Percentiles rank a stretch among this genome's conserved stretches.
These are phyloP conservation scores for Cochlearia excelsa DNA, from an alignment of 345 rosid genomes.

Conservation along the genomic window DNA sequence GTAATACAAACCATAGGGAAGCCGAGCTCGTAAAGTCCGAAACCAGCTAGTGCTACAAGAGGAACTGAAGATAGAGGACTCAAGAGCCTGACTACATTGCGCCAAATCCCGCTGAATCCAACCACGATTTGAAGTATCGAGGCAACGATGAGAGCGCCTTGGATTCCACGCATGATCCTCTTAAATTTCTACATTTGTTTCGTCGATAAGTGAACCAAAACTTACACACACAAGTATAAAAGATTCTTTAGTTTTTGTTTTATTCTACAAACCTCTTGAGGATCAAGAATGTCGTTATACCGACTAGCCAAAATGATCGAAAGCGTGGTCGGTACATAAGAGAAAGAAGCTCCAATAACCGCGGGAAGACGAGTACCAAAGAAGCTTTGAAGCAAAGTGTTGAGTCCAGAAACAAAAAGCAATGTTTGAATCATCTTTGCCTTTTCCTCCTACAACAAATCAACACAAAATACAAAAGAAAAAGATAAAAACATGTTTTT, in stretches of 20 bases:
- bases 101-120: conserved; percentile 98
- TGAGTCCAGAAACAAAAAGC: conserved; percentile 87
- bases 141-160: conserved; percentile 90
- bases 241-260: background rate
- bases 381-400: conserved; percentile 68
- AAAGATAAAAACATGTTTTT: conserved; percentile 4
- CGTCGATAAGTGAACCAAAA: conserved; percentile 5
- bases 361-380: conserved; percentile 94
- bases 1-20: conserved; percentile 67
- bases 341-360: conserved; percentile 78
- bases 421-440: conserved; percentile 92
- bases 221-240: background rate
- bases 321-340: conserved; percentile 78
- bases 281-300: conserved; percentile 69
- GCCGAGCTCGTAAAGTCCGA: conserved; percentile 89
- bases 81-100: conserved; percentile 88
- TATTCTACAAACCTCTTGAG: conserved; percentile 63
- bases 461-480: conserved; percentile 8
- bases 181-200: conserved; percentile 62
- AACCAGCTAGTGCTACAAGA: conserved; percentile 82
- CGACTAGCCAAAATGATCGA: conserved; percentile 85
- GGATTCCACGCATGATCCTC: conserved; percentile 86
- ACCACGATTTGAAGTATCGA: conserved; percentile 87
- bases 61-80: conserved; percentile 94
- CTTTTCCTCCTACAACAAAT: conserved; percentile 65